These are phyloP conservation scores for Alloteropsis semialata DNA, from an alignment of 176 grass and related monocot species.

Conservation along the genomic window DNA sequence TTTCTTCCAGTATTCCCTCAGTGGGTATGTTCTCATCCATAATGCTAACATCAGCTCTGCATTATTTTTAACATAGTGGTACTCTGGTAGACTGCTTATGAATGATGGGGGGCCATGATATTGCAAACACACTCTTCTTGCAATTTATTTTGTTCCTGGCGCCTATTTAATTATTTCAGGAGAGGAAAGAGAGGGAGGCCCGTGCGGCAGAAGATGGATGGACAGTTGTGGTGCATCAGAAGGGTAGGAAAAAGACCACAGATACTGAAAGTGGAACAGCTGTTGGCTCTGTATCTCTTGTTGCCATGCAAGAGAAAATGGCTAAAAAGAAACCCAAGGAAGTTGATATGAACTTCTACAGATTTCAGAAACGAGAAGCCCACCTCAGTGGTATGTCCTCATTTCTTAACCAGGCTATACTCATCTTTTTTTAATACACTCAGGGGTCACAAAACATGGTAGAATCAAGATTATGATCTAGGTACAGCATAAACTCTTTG, in stretches of 20 bases:
- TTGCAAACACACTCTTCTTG: background rate
- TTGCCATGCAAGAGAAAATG: conserved; percentile 86
- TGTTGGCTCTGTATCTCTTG: conserved; percentile 81
- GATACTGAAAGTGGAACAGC: conserved; percentile 83
- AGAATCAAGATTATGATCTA: conserved; percentile 1
- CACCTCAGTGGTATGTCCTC: conserved; percentile 61
- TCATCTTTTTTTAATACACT: conserved; percentile 13
- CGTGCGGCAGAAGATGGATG: conserved; percentile 71
- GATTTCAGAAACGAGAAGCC: conserved; percentile 82
- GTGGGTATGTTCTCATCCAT: background rate
- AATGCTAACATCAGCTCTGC: background rate
- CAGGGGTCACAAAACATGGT: background rate
- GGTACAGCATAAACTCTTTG: background rate
- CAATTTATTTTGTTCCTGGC: background rate
- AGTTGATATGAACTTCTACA: conserved; percentile 71
- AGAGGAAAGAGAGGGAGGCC: conserved; percentile 86
- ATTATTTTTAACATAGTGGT: conserved; percentile 14
- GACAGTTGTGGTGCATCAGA: conserved; percentile 93
- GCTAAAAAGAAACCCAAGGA: conserved; percentile 84
- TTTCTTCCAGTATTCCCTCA: background rate
- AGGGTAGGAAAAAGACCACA: conserved; percentile 94
- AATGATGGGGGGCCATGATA: background rate
- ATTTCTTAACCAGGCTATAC: background rate
- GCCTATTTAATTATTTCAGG: conserved; percentile 56
- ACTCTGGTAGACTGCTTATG: background rate